phyloP scores from a whole-genome alignment of 108 stramenopile species.

The Aurantiochytrium sp. region DNA sequence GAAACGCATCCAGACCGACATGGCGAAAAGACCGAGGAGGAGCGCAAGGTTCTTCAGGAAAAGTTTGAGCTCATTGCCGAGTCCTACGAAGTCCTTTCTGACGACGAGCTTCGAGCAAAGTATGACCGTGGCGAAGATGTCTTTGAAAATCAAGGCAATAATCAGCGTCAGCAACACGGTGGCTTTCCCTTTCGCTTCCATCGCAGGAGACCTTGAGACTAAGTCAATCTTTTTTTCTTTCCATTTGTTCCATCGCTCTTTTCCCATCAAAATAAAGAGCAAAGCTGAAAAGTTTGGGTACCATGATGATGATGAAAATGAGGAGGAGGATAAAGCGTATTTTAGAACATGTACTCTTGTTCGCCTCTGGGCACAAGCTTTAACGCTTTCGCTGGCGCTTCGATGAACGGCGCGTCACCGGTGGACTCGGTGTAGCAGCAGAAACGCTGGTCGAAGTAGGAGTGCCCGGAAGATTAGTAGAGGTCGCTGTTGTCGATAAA shows the following conservation, averaged over 20 bases:
- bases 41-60: neutral
- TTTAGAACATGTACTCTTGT: too few species aligned
- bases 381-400: neutral
- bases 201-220: neutral
- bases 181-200: neutral
- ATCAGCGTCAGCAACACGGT: conserved; percentile 7
- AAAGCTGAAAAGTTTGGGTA: neutral
- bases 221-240: neutral
- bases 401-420: neutral
- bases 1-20: conserved; percentile 77
- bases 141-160: conserved; percentile 74
- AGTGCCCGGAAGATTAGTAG: too few species aligned
- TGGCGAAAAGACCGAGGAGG: conserved; percentile 59
- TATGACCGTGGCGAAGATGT: conserved; percentile 80
- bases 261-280: neutral
- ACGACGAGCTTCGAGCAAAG: conserved; percentile 67
- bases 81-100: conserved; percentile 84
- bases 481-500: too few species aligned
- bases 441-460: too few species aligned
- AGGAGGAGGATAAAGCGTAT: too few species aligned
- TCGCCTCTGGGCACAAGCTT: too few species aligned
- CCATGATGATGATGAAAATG: neutral
- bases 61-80: conserved; percentile 86
- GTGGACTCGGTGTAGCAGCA: too few species aligned
- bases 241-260: neutral